Conservation (phyloP, 2,329 filamentous ascomycete species). For the Talaromyces sp. region DNA sequence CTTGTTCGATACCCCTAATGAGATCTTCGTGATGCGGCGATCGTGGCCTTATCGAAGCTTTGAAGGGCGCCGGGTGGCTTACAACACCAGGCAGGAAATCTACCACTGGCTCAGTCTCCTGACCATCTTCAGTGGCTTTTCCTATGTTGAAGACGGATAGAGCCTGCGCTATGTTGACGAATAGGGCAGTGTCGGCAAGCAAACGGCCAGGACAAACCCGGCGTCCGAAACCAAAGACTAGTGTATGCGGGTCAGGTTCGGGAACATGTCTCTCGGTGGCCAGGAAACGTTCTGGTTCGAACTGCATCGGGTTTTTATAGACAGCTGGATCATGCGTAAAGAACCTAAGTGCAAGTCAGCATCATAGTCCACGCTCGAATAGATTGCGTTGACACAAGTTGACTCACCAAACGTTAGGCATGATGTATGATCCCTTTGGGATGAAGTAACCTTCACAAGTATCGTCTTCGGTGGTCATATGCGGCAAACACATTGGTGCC, state of each 20-base stretch:
- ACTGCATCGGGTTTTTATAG: conserved; percentile 37
- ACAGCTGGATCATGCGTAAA: conserved; percentile 39
- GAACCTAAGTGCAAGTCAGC: conserved; percentile 27
- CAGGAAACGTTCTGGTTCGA: conserved; percentile 46
- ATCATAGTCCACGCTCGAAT: neutral
- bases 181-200: conserved; percentile 43
- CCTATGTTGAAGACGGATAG: conserved; percentile 48
- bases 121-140: conserved; percentile 38
- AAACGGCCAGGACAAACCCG: conserved; percentile 43
- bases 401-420: conserved; percentile 32
- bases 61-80: conserved; percentile 38
- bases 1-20: conserved; percentile 32
- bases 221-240: conserved; percentile 40
- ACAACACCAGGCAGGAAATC: conserved; percentile 36
- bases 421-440: conserved; percentile 32
- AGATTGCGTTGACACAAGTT: neutral
- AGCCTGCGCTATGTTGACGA: conserved; percentile 41
- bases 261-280: conserved; percentile 25
- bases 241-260: conserved; percentile 36
- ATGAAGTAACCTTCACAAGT: conserved; percentile 23
- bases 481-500: conserved; percentile 24
- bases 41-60: conserved; percentile 33
- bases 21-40: conserved; percentile 31
- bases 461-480: conserved; percentile 23
- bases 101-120: conserved; percentile 33